Evolutionary conservation across 1,284 basidiomycete species (phyloP).

Genomic region (Ganoderma leucocontextum): DNA sequence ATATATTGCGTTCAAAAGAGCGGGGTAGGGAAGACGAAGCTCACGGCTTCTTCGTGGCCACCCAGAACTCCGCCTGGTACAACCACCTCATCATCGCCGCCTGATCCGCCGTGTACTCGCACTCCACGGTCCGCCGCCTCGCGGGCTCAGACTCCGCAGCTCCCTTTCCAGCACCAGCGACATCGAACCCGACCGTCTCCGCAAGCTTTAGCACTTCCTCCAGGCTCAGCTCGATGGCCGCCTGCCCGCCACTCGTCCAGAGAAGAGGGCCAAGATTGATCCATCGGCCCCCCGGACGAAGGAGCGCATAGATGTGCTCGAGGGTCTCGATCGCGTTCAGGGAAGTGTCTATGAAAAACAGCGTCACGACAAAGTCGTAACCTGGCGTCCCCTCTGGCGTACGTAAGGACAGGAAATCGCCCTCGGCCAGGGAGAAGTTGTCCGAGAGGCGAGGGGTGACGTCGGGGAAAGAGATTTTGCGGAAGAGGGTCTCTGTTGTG

Average conservation of each 20-base stretch:
- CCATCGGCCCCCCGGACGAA: conserved; percentile 68
- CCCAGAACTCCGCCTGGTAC: conserved; percentile 73
- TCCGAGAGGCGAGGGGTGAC: conserved; percentile 56
- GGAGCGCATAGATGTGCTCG: conserved; percentile 58
- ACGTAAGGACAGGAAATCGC: conserved; percentile 59
- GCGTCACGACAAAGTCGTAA: conserved; percentile 67
- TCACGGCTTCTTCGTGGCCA: conserved; percentile 51
- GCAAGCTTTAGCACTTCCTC: conserved; percentile 64
- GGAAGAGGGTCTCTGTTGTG: conserved; percentile 57
- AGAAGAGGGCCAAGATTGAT: conserved; percentile 74
- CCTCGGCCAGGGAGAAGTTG: conserved; percentile 53
- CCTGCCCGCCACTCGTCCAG: conserved; percentile 63
- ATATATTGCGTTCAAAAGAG: neutral
- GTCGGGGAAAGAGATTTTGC: conserved; percentile 64
- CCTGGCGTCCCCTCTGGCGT: conserved; percentile 32
- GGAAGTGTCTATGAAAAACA: conserved; percentile 79
- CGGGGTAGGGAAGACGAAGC: neutral
- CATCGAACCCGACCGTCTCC: conserved; percentile 58
- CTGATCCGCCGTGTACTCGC: conserved; percentile 69
- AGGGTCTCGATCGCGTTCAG: conserved; percentile 63
- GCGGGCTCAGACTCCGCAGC: conserved; percentile 17
- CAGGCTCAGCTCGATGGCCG: conserved; percentile 66
- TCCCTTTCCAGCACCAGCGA: conserved; percentile 29
- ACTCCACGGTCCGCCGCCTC: conserved; percentile 53
- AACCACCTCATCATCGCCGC: conserved; percentile 74